Evolutionary conservation across 2,329 filamentous ascomycete genomes (phyloP), one percentile per base, ranked within the genome.

Genomic region (Teratosphaeriaceae sp.): DNA sequence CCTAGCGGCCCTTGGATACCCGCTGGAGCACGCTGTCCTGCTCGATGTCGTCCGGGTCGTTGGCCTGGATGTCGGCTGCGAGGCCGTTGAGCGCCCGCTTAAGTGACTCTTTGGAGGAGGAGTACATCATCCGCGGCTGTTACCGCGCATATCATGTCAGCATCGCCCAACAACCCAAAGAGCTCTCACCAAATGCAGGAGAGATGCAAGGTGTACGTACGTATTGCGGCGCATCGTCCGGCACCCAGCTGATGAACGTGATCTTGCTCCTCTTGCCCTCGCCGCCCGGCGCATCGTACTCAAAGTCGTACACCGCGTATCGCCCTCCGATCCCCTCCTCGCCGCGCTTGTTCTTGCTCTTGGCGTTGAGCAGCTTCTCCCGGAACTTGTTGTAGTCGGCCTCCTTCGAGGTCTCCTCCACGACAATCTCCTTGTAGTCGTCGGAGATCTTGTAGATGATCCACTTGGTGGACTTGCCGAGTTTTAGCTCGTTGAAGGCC

Each of bases 361-460:
- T 83, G 56, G 84, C 82, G 61, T 74, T 78, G 63, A 88, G 65
- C 52, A 92, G 82, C 74, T 82, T 84, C 67, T 87, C 72, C 58
- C 84, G 83, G 77, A 89, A 88, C 52, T 60, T 68, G 45, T 84
- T 78, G 74, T 79, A 90, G 67, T 88, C 79, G 54, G 69, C 69
- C 57, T 81, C 74, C 49, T 70, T 70, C 46, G 80, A 84, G 42
- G 79, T 75, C 65, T 86, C 80, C 69, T 90, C 85, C 58, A 92
- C 79, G 46, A 85, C 81, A 64, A 92, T 88, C 70, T 87, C 69
- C 70, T 83, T 87, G 76, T 81, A 80, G 74, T 88, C 78, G 69
- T 89, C 84, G 53, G 81, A 83, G 65, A 92, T 80, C 77, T 88
- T 88, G 82, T 79, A 90, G 75, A 92, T 80, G 72, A 92, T 84